Base-by-base conservation (phyloP, 2,329 filamentous ascomycete genomes). In the Elsinoe batatas region DNA sequence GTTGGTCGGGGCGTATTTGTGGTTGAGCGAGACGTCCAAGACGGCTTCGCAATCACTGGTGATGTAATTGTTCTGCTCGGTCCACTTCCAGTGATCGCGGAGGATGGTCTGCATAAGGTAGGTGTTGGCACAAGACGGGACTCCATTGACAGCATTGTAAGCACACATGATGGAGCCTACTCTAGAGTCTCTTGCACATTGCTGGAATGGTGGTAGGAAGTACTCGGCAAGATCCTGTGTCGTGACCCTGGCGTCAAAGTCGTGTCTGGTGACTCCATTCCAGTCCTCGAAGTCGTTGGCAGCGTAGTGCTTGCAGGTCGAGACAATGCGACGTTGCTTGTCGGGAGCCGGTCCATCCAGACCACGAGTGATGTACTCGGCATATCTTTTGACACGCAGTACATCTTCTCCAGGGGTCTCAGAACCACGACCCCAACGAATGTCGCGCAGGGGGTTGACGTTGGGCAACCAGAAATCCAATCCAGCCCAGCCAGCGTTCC, bases 211-310 rank as follows among this genome's bases (percentile, higher is more conserved):
- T 1, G 80, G 82, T 37, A 84, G 73, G 63, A 84, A 87, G 68
- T 86, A 87, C 61, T 86, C 83, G 0, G 77, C 74, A 3, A 87
- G 69, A 58, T 88, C 84, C 61, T 86, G 83, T 49, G 74, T 69
- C 8, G 73, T 72, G 58, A 84, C 77, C 12, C 75, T 69, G 5
- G 81, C 76, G 63, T 84, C 73, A 58, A 81, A 83, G 13, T 75
- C 73, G 64, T 77, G 73, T 12, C 67, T 59, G 18, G 61, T 62
- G 53, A 65, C 64, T 13, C 63, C 64, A 54, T 67, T 65, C 65
- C 64, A 67, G 36, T 53, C 60, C 57, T 67, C 62, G 20, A 66
- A 58, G 42, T 68, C 63, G 58, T 66, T 67, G n/a, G 59, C 68
- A 4, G 67, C 71, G 49, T 72, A 74, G 59, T 75, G 73, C 64